These are phyloP conservation scores for Sordariomycetes sp. DNA, from an alignment of 2,329 filamentous ascomycete species.

Conservation along the genomic window DNA sequence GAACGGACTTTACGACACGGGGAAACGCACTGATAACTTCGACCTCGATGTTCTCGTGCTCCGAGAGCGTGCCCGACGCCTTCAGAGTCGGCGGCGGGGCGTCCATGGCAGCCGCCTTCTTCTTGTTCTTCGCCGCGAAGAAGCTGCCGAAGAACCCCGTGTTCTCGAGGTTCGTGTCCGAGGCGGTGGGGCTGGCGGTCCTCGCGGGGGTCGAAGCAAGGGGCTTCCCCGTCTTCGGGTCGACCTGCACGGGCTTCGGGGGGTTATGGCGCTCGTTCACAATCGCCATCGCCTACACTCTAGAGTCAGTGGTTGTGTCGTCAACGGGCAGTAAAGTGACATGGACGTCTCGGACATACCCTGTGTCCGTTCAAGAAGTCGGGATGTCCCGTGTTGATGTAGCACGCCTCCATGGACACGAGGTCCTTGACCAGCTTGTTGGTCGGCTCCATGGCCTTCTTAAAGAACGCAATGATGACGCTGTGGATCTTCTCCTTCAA, in stretches of 20 bases:
- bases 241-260: constrained; percentile 81
- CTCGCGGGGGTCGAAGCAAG: constrained; percentile 59
- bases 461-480: constrained; percentile 91
- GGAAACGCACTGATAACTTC: constrained; percentile 83
- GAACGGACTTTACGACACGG: background rate
- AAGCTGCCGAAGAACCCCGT: constrained; percentile 95
- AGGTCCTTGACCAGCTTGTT: constrained; percentile 94
- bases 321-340: background rate
- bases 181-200: constrained; percentile 59
- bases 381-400: constrained; percentile 96
- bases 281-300: constrained; percentile 75
- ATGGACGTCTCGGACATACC: constrained; percentile 31
- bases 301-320: constrained; percentile 5
- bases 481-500: constrained; percentile 95
- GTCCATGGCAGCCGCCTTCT: constrained; percentile 99
- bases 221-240: constrained; percentile 97
- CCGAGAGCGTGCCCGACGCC: constrained; percentile 84
- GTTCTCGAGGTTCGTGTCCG: constrained; percentile 39
- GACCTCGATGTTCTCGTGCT: constrained; percentile 91
- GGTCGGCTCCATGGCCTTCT: constrained; percentile 95
- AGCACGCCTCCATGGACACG: constrained; percentile 91
- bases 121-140: constrained; percentile 99
- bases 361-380: constrained; percentile 96
- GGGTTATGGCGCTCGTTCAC: constrained; percentile 86
- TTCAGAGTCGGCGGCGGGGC: constrained; percentile 85